Evolutionary conservation across 2,329 filamentous ascomycete species (phyloP).

Genomic region (Penicillium sp.): DNA sequence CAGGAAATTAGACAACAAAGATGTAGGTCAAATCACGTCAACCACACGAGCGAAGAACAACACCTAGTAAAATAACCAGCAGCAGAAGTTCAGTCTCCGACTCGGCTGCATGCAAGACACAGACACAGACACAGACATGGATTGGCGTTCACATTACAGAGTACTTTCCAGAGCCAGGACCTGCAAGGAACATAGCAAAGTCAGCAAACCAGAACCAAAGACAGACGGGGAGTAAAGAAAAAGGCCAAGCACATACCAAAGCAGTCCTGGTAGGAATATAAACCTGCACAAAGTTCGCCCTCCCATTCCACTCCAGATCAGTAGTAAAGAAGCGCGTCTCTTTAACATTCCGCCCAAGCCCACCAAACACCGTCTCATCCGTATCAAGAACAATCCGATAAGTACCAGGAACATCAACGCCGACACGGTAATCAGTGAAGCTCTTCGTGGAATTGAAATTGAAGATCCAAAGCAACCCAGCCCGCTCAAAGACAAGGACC

Average conservation of each 20-base stretch:
- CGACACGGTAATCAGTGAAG: conserved; percentile 89
- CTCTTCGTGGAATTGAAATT: conserved; percentile 87
- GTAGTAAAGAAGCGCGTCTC: conserved; percentile 90
- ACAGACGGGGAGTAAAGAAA: neutral
- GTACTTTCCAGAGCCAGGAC: conserved; percentile 54
- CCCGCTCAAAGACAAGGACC: conserved; percentile 92
- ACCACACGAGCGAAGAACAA: neutral
- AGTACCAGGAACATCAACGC: conserved; percentile 77
- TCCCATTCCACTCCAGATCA: conserved; percentile 81
- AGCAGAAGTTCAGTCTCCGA: neutral
- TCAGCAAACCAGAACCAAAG: neutral
- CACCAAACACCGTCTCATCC: conserved; percentile 74
- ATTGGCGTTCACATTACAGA: conserved; percentile 22
- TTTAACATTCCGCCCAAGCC: conserved; percentile 72
- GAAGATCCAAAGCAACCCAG: conserved; percentile 86
- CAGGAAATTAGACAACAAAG: neutral
- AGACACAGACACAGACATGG: neutral
- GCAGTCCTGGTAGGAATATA: conserved; percentile 84
- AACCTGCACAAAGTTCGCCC: conserved; percentile 87
- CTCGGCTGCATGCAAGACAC: neutral
- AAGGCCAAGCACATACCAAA: conserved; percentile 57
- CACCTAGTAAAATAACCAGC: neutral
- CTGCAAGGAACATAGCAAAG: conserved; percentile 34
- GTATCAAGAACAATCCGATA: conserved; percentile 84
- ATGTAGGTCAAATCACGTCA: neutral